Evolutionary conservation across 192 early-diverging fungal genomes (phyloP).

Genomic region (Martensiomyces pterosporus): DNA sequence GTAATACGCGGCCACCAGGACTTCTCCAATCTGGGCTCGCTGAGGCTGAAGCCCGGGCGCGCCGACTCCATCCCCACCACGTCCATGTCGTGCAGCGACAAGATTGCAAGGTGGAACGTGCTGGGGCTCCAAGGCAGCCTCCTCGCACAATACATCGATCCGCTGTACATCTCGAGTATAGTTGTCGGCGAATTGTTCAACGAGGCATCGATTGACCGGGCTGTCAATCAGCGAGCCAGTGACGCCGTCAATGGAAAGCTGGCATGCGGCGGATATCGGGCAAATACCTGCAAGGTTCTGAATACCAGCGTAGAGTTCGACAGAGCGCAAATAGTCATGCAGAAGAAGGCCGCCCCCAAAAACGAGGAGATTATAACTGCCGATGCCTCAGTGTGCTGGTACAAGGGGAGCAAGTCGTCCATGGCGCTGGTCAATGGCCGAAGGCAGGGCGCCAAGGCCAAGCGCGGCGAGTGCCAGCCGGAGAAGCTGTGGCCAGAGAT

Average conservation of each 20-base stretch:
- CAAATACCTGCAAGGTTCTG: constrained; percentile 13
- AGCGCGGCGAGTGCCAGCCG: constrained; percentile 18
- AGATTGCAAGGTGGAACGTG: constrained; percentile 84
- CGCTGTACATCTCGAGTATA: constrained; percentile 66
- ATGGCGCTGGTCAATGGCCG: constrained; percentile 53
- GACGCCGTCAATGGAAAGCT: constrained; percentile 1
- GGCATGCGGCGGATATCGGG: constrained; percentile 10
- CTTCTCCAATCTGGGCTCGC: constrained; percentile 2
- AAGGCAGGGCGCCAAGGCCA: constrained; percentile 48
- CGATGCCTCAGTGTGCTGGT: constrained; percentile 45
- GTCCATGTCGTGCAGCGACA: constrained; percentile 71
- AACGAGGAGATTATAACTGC: constrained; percentile 27
- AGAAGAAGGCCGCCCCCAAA: background rate
- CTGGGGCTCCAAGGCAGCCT: constrained; percentile 74
- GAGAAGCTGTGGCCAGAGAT: constrained; percentile 23
- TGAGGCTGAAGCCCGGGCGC: constrained; percentile 44
- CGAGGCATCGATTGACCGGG: constrained; percentile 55
- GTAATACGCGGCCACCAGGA: constrained; percentile 21
- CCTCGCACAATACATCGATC: constrained; percentile 57
- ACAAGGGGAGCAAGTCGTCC: constrained; percentile 14
- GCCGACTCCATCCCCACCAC: constrained; percentile 41
- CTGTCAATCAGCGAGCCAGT: constrained; percentile 55
- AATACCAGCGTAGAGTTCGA: constrained; percentile 22
- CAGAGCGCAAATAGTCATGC: constrained; percentile 18
- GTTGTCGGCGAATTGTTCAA: constrained; percentile 69